Conservation (phyloP, 2,329 filamentous ascomycete species). For the Dactylellina leptospora region DNA sequence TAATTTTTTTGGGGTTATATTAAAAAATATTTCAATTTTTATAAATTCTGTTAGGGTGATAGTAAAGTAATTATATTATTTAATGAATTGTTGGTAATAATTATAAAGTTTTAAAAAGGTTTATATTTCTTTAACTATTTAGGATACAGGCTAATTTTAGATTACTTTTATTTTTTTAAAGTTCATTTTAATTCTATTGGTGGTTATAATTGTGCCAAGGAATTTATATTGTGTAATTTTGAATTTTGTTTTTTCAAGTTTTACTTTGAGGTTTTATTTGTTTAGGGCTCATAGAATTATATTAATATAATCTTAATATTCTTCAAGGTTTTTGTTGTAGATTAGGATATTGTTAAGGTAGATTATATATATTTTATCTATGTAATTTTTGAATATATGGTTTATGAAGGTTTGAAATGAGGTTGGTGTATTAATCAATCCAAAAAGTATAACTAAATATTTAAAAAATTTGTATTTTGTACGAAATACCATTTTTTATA, state of each 20-base stretch:
- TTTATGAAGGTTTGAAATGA: conserved; percentile 19
- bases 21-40: conserved; percentile 6
- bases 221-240: neutral
- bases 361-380: conserved; percentile 18
- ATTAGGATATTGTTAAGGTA: conserved; percentile 9
- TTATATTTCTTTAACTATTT: conserved; percentile 7
- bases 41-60: conserved; percentile 14
- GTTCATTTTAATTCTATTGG: conserved; percentile 20
- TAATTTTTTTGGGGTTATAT: conserved; percentile 2
- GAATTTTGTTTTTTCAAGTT: conserved; percentile 1
- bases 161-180: conserved; percentile 31
- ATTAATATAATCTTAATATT: conserved; percentile 13
- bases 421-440: neutral
- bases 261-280: conserved; percentile 2
- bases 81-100: conserved; percentile 15
- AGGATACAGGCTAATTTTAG: conserved; percentile 20
- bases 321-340: neutral
- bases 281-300: neutral
- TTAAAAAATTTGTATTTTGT: conserved; percentile 12
- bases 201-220: neutral
- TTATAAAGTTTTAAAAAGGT: conserved; percentile 19
- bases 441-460: conserved; percentile 13
- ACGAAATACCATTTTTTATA: conserved; percentile 8
- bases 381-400: conserved; percentile 6
- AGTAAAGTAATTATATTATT: conserved; percentile 19